A percentile compares a stretch with the other conserved stretches of the same genome.
phyloP scores from a whole-genome alignment of 176 grass and related monocot genomes.

The Rhynchospora tenuis region DNA sequence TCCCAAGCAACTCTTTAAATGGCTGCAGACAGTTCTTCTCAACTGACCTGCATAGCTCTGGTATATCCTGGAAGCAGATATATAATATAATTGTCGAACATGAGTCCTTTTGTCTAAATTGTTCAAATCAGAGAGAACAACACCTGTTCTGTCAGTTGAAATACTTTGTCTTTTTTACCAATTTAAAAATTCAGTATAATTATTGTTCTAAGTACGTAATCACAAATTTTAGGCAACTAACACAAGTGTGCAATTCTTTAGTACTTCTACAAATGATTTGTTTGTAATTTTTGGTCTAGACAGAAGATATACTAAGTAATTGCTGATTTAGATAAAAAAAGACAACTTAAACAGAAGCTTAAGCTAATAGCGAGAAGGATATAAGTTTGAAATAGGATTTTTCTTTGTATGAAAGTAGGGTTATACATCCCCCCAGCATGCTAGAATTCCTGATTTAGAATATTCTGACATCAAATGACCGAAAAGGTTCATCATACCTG shows the following conservation, averaged over 20 bases:
- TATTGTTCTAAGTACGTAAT: not conserved
- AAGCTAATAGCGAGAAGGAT: not conserved
- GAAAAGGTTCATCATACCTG: conserved; percentile 2
- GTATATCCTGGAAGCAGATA: not conserved
- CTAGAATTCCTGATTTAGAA: not conserved
- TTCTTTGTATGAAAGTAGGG: not conserved
- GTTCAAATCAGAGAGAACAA: not conserved
- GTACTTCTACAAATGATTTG: not conserved
- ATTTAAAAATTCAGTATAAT: not conserved
- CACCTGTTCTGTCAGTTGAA: not conserved
- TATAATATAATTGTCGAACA: not conserved
- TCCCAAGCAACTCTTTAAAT: conserved; percentile 20
- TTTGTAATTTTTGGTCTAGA: not conserved
- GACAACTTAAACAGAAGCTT: too few relatives aligned
- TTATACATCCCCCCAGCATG: not conserved
- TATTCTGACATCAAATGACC: not conserved
- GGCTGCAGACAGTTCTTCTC: conserved; percentile 23
- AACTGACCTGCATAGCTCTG: conserved; percentile 26
- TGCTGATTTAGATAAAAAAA: not conserved
- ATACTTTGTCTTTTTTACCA: not conserved
- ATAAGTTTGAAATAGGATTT: not conserved
- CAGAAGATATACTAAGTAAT: not conserved
- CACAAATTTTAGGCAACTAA: not conserved
- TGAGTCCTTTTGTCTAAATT: not conserved
- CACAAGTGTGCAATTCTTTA: not conserved